Evolutionary conservation across 345 rosid species (phyloP).

Genomic region (Brassica nigra): DNA sequence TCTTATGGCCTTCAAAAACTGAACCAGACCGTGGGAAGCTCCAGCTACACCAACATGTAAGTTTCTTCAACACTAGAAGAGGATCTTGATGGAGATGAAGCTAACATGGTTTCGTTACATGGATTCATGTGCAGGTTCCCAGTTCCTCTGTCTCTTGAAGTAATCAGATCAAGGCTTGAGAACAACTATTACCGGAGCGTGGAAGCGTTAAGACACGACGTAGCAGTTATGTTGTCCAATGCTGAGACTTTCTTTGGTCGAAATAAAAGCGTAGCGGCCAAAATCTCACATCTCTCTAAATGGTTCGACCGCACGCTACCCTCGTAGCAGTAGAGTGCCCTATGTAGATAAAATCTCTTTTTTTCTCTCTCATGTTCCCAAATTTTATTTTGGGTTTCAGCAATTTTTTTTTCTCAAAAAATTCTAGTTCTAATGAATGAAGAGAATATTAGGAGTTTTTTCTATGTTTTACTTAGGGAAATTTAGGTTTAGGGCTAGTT

Average conservation of each 20-base stretch:
- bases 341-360: conserved; percentile 47
- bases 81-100: conserved; percentile 2
- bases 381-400: conserved; percentile 31
- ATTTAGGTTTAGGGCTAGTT: conserved; percentile 15
- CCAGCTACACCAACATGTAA: conserved; percentile 86
- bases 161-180: conserved; percentile 72
- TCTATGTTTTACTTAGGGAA: neutral
- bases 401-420: neutral
- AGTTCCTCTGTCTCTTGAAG: conserved; percentile 75
- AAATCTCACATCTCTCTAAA: conserved; percentile 61
- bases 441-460: neutral
- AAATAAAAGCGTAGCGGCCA: conserved; percentile 54
- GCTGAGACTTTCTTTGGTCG: conserved; percentile 67
- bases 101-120: conserved; percentile 13
- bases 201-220: conserved; percentile 77
- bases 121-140: conserved; percentile 66
- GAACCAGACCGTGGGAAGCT: conserved; percentile 68
- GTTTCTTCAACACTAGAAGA: conserved; percentile 14
- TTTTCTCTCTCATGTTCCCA: neutral
- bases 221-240: conserved; percentile 63
- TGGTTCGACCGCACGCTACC: conserved; percentile 53
- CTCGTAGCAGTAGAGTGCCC: conserved; percentile 10
- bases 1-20: conserved; percentile 72
- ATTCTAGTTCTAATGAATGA: conserved; percentile 14
- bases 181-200: conserved; percentile 79